Percentiles rank a stretch among this genome's conserved stretches.
Evolutionary conservation across 2,329 filamentous ascomycete genomes (phyloP).

Genomic region (Epichloe hybrida): DNA sequence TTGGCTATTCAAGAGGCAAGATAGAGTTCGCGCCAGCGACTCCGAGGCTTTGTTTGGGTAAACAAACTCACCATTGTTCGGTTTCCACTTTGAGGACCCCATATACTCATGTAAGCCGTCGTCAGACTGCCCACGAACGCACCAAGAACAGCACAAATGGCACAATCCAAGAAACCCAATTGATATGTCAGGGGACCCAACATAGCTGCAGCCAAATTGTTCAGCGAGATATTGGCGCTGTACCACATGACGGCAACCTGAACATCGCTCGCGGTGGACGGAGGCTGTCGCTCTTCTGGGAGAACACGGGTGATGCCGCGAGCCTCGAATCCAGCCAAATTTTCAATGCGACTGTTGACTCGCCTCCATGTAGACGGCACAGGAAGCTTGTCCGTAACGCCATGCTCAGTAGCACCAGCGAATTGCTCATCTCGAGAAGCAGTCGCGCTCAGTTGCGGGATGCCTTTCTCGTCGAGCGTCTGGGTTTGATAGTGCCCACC

Average conservation of each 20-base stretch:
- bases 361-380: conserved; percentile 2
- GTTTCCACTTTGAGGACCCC: conserved; percentile 60
- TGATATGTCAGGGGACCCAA: conserved; percentile 53
- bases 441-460: not conserved
- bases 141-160: conserved; percentile 60
- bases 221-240: conserved; percentile 29
- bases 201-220: conserved; percentile 52
- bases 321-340: conserved; percentile 24
- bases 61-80: conserved; percentile 49
- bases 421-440: not conserved
- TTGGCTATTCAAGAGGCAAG: not conserved
- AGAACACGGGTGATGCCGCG: conserved; percentile 26
- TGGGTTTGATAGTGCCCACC: not conserved
- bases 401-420: not conserved
- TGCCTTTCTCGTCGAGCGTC: not conserved
- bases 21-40: not conserved
- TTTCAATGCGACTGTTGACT: conserved; percentile 16
- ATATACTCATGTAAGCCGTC: conserved; percentile 65
- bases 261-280: conserved; percentile 20
- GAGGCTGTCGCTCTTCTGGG: conserved; percentile 20
- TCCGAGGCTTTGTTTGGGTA: not conserved
- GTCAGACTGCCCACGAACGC: conserved; percentile 60
- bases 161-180: conserved; percentile 60
- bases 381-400: not conserved
- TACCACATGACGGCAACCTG: conserved; percentile 30